These are phyloP conservation scores for Mycena alexandri DNA, from an alignment of 768 basidiomycete species.

Conservation along the genomic window DNA sequence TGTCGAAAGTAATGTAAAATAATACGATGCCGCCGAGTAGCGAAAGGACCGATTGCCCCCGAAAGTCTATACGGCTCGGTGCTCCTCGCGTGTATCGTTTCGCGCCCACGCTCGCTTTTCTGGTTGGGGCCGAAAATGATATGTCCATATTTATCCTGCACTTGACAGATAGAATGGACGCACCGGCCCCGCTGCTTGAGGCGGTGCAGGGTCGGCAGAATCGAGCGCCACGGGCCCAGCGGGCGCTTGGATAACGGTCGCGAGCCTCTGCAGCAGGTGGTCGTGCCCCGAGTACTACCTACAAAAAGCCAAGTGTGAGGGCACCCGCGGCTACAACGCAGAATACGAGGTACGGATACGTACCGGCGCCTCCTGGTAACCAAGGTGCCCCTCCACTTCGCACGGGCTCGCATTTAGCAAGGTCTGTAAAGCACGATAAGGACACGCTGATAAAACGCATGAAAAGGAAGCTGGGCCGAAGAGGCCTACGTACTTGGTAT, in stretches of 20 bases:
- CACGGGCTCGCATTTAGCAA: background rate
- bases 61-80: constrained; percentile 7
- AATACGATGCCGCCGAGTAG: constrained; percentile 3
- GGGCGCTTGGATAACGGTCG: too few species aligned
- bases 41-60: background rate
- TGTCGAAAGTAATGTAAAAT: too few species aligned
- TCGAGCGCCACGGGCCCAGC: too few species aligned
- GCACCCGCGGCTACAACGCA: too few species aligned
- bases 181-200: too few species aligned
- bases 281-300: too few species aligned
- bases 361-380: background rate
- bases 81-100: background rate
- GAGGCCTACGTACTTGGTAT: constrained; percentile 1
- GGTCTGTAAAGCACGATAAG: background rate
- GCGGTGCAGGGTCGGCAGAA: too few species aligned
- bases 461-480: background rate
- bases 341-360: background rate
- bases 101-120: constrained; percentile 2
- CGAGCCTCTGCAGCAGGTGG: too few species aligned
- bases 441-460: background rate
- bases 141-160: too few species aligned
- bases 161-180: too few species aligned
- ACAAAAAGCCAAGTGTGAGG: too few species aligned
- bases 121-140: constrained; percentile 1
- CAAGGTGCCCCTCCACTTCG: background rate